A percentile compares a stretch with the other conserved stretches of the same genome.
Conservation (phyloP, 2,329 filamentous ascomycete species). For the Cordyceps cicadae region DNA sequence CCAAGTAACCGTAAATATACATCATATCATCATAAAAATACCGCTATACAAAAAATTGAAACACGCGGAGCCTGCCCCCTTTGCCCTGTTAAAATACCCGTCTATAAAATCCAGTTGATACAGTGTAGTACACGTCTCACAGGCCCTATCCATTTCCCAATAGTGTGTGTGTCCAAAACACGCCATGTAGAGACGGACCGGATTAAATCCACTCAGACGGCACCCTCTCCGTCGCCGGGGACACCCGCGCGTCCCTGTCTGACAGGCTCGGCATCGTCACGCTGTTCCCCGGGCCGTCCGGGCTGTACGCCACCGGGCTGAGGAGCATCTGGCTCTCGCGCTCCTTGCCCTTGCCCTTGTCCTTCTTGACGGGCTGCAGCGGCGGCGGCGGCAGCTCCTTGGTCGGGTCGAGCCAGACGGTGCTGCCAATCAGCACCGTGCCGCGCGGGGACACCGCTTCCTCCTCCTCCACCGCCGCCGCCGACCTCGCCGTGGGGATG, state of each 20-base stretch:
- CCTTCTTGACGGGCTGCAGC: not conserved
- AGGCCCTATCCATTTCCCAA: not conserved
- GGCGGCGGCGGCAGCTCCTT: constrained; percentile 8
- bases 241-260: constrained; percentile 1
- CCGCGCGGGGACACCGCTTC: not conserved
- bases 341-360: constrained; percentile 15
- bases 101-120: constrained; percentile 1
- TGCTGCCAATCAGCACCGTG: not conserved
- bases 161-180: not conserved
- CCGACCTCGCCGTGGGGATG: not conserved
- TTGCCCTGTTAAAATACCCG: not conserved
- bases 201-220: constrained; percentile 24
- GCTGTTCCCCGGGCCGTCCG: constrained; percentile 19
- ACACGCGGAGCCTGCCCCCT: not conserved
- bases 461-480: not conserved
- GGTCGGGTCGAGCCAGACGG: constrained; percentile 3
- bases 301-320: constrained; percentile 45
- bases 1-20: not conserved
- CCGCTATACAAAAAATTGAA: not conserved
- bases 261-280: constrained; percentile 6
- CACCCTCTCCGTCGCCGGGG: constrained; percentile 13
- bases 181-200: not conserved
- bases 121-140: not conserved
- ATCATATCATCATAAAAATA: constrained; percentile 1
- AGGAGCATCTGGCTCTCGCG: constrained; percentile 31